Percentiles rank a stretch among this genome's conserved stretches.
Evolutionary conservation across 495 filamentous ascomycete species (phyloP).

Genomic region (Cercophora sp.): DNA sequence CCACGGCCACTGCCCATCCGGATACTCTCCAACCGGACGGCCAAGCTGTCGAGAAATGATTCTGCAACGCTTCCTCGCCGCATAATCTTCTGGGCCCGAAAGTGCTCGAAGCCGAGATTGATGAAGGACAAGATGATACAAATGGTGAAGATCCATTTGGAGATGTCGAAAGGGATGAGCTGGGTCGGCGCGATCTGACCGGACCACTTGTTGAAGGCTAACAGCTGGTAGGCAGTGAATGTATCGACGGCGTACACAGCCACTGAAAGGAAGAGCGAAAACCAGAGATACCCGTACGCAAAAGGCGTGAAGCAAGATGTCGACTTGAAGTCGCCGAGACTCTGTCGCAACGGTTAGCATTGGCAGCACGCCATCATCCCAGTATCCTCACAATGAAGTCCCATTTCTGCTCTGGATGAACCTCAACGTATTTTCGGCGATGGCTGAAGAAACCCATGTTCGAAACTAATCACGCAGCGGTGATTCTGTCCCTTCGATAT

Average conservation of each 20-base stretch:
- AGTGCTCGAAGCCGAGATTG: conserved; percentile 70
- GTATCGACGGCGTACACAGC: conserved; percentile 85
- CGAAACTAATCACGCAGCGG: too few relatives aligned
- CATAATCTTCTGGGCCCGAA: conserved; percentile 74
- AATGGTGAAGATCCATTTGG: conserved; percentile 82
- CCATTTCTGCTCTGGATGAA: conserved; percentile 84
- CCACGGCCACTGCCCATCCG: conserved; percentile 62
- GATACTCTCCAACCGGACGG: conserved; percentile 75
- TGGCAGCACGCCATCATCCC: background rate
- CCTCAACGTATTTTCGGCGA: conserved; percentile 60
- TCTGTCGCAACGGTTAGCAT: conserved; percentile 49
- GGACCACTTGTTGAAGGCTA: conserved; percentile 73
- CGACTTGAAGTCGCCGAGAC: conserved; percentile 81
- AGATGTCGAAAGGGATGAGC: conserved; percentile 59
- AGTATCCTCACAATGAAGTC: conserved; percentile 74
- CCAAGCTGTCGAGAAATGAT: conserved; percentile 83
- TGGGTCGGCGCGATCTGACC: conserved; percentile 41
- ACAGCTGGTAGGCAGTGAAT: conserved; percentile 85
- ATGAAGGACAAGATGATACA: conserved; percentile 85
- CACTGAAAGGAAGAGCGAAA: conserved; percentile 72
- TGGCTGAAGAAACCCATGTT: conserved; percentile 74
- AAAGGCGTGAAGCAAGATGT: conserved; percentile 69
- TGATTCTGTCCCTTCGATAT: too few relatives aligned
- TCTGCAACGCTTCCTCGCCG: conserved; percentile 80
- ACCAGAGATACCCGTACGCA: conserved; percentile 80